Evolutionary conservation across 331 rosid genomes (phyloP), one percentile per base, ranked within the genome.

Genomic region (Cydonia oblonga): DNA sequence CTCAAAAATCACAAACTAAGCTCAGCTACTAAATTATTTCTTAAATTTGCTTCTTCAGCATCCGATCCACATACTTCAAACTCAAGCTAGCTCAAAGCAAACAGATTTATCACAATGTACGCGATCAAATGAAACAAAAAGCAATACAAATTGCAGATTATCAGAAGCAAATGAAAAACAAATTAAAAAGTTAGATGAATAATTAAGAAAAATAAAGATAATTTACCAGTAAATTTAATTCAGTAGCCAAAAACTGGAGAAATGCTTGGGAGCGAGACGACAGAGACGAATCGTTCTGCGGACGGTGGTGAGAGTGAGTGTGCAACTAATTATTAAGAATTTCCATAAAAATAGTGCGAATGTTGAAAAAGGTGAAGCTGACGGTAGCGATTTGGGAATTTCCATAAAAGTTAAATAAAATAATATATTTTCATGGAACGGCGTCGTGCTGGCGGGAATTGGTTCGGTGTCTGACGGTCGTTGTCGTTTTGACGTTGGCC

Each of bases 1-100:
- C 73, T 66, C 53, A 77, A 20, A 25, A 25, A 66, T 60, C 49
- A 75, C 68, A 69, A 46, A 65, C 25, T 40, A 4, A 23, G 53
- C 19, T 66, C 28, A 13, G 16, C 52, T 15, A 46, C 66, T 30
- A 7, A 64, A 49, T 24, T 1, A 76, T 42, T 44, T 66, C 69
- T 62, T 2, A 40, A 70, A 44, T 24, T 42, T 64, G 61, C 69
- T 63, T 56, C 5, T 19, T 33, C 64, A 78, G 56, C 54, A 26
- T 62, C 85, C 89, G 98, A 93, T 90, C 96, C 88, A 77, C 76
- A 57, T 35, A 59, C 40, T 53, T 77, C 62, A 77, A 66, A 77
- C 75, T 68, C 35, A 79, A 73, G 74, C 38, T 7, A 87, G 76
- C 82, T 87, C 77, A 23, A 14, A 70, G 70, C 40, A 70, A 28